phyloP scores from a whole-genome alignment of 1,284 basidiomycete species.

The Leccinum angustisporum region DNA sequence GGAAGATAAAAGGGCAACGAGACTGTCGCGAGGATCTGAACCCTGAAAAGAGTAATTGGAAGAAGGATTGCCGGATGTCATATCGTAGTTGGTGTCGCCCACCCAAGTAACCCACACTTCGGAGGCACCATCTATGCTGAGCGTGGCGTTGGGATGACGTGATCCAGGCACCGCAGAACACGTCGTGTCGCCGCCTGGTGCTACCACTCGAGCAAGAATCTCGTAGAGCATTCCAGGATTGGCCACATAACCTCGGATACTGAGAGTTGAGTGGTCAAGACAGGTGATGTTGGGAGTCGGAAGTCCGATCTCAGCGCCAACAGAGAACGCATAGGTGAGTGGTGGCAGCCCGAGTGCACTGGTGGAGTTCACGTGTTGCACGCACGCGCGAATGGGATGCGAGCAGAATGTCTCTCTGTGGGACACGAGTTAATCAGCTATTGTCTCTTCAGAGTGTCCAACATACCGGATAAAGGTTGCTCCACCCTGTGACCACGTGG shows the following conservation, averaged over 20 bases:
- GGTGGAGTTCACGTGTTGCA: conserved; percentile 50
- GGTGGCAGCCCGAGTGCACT: conserved; percentile 31
- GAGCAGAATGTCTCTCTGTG: conserved; percentile 69
- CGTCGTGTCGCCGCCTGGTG: conserved; percentile 28
- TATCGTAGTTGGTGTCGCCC: conserved; percentile 67
- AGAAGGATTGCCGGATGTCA: conserved; percentile 55
- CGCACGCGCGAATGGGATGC: conserved; percentile 57
- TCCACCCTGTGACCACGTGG: conserved; percentile 57
- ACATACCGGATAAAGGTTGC: conserved; percentile 48
- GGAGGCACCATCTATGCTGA: conserved; percentile 41
- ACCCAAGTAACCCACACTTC: conserved; percentile 69
- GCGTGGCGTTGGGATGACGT: conserved; percentile 50
- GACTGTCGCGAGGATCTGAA: conserved; percentile 52
- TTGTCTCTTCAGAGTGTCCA: background rate
- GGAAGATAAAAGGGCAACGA: conserved; percentile 43
- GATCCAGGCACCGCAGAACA: conserved; percentile 38
- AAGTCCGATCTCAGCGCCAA: conserved; percentile 45
- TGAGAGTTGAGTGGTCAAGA: conserved; percentile 53
- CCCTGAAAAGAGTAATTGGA: conserved; percentile 63
- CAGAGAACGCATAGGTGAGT: conserved; percentile 54
- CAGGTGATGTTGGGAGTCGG: conserved; percentile 63
- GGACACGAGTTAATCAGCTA: background rate
- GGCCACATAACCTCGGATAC: conserved; percentile 51
- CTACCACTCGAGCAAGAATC: conserved; percentile 51
- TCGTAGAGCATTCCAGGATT: conserved; percentile 69